phyloP scores from a whole-genome alignment of 2,329 filamentous ascomycete genomes.

The Colletotrichum liaoningense region DNA sequence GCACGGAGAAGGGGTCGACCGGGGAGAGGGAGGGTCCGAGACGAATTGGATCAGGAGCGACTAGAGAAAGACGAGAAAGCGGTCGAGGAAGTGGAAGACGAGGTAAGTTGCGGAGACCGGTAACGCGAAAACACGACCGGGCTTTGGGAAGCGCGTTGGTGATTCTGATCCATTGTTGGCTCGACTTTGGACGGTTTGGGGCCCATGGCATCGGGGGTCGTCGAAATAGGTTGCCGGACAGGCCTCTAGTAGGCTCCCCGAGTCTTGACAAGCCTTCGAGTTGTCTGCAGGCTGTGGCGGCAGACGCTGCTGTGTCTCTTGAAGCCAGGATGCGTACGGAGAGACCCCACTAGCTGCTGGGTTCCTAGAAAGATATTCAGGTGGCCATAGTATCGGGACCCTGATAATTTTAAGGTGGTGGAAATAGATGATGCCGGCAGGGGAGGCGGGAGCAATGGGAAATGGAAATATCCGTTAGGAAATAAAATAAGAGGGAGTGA shows the following conservation, averaged over 20 bases:
- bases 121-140: constrained; percentile 7
- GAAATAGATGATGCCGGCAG: constrained; percentile 32
- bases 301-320: constrained; percentile 6
- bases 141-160: constrained; percentile 13
- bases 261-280: neutral
- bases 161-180: constrained; percentile 28
- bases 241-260: neutral
- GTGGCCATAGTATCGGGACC: constrained; percentile 34
- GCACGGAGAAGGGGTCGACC: constrained; percentile 29
- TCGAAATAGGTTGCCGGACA: constrained; percentile 19
- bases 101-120: constrained; percentile 23
- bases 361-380: constrained; percentile 33
- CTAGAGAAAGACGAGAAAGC: constrained; percentile 2
- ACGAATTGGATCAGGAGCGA: constrained; percentile 3
- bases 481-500: neutral
- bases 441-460: constrained; percentile 12
- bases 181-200: constrained; percentile 11
- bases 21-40: constrained; percentile 16
- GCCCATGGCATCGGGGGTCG: neutral
- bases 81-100: constrained; percentile 16
- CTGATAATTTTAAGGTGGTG: constrained; percentile 34
- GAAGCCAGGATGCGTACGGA: constrained; percentile 15
- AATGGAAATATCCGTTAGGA: constrained; percentile 17
- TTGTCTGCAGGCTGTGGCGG: neutral
- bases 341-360: constrained; percentile 26